Evolutionary conservation across 805 yeast genomes (phyloP).

Genomic region (Myxozyma nipponensis): DNA sequence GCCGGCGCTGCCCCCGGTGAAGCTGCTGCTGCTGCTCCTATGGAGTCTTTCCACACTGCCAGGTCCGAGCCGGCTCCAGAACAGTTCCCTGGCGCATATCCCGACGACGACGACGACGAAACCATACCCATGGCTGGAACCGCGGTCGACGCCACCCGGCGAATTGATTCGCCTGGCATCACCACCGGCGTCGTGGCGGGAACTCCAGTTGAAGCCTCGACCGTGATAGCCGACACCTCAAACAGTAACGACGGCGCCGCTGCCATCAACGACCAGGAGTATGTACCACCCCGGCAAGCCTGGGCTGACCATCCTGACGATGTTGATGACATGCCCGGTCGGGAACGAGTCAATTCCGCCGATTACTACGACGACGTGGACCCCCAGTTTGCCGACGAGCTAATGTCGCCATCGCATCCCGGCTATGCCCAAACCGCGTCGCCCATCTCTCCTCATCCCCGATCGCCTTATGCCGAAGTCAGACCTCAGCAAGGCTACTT

Average conservation of each 20-base stretch:
- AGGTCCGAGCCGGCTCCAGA: constrained; percentile 3
- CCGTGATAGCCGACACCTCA: background rate
- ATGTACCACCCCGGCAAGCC: constrained; percentile 14
- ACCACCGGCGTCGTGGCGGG: background rate
- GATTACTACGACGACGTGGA: constrained; percentile 26
- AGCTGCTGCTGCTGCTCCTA: background rate
- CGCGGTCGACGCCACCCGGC: constrained; percentile 1
- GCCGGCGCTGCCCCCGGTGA: background rate
- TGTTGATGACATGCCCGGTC: background rate
- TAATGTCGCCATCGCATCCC: background rate
- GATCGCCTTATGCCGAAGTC: constrained; percentile 11
- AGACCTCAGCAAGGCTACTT: constrained; percentile 10
- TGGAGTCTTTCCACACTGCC: constrained; percentile 7
- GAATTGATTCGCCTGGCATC: background rate
- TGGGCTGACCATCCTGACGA: constrained; percentile 8
- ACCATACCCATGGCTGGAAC: constrained; percentile 18
- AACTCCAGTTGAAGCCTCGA: background rate
- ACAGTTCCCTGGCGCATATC: constrained; percentile 4
- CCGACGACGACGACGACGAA: background rate
- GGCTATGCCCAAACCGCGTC: constrained; percentile 9
- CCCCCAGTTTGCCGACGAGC: constrained; percentile 22
- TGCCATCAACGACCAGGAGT: background rate
- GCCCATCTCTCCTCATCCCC: constrained; percentile 5
- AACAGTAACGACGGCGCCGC: background rate
- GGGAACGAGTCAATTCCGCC: background rate